A percentile compares a stretch with the other conserved stretches of the same genome.
These are phyloP conservation scores for Aspergillus pseudotamarii DNA, from an alignment of 2,329 filamentous ascomycete species.

Conservation along the genomic window DNA sequence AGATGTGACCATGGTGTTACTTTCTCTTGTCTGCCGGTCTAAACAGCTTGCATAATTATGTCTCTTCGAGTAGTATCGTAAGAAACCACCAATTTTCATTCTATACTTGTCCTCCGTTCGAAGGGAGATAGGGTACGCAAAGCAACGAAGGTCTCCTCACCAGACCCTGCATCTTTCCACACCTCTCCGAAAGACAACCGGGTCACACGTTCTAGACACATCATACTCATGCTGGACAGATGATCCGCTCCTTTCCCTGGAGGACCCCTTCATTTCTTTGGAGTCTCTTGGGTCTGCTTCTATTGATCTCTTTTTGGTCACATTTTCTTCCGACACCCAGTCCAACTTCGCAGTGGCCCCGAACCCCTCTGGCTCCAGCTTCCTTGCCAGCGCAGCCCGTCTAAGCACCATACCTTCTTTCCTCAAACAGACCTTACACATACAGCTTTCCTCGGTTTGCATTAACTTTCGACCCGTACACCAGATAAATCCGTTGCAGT, in stretches of 20 bases:
- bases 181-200: neutral
- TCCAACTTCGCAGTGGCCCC: neutral
- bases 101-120: neutral
- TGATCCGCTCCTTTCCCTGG: neutral
- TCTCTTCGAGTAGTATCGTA: neutral
- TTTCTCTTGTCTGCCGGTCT: neutral
- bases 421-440: conserved; percentile 22
- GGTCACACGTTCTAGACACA: neutral
- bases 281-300: neutral
- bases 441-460: conserved; percentile 4
- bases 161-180: neutral
- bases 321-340: neutral
- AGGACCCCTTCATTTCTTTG: neutral
- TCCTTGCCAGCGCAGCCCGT: neutral
- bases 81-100: too few species aligned
- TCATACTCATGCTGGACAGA: neutral
- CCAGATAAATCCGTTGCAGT: conserved; percentile 5
- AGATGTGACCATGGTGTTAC: neutral
- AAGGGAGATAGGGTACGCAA: neutral
- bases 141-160: neutral
- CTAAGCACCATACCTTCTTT: conserved; percentile 11
- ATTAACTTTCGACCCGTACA: conserved; percentile 17
- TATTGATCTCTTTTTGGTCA: neutral
- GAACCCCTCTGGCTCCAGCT: neutral
- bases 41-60: neutral